Evolutionary conservation across 495 filamentous ascomycete genomes (phyloP).

Genomic region (Hypomontagnella submonticulosa): DNA sequence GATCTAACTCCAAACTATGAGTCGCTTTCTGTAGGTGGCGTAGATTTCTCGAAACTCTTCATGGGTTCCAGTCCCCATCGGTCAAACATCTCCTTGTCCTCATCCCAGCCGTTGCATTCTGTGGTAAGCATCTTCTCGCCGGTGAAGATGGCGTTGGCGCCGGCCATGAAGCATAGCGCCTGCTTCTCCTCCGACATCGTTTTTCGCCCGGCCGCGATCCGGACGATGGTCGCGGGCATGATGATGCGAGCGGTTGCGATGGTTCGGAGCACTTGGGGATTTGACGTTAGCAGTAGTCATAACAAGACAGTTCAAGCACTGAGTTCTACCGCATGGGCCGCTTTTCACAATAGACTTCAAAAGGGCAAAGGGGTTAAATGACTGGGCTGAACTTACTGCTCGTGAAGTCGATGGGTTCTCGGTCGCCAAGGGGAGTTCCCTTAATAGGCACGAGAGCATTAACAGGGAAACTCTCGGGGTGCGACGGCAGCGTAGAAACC

Average conservation of each 20-base stretch:
- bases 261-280: constrained; percentile 67
- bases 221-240: constrained; percentile 82
- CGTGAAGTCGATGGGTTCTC: constrained; percentile 75
- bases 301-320: background rate
- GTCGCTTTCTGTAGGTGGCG: background rate
- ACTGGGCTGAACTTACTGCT: constrained; percentile 48
- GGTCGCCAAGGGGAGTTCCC: constrained; percentile 81
- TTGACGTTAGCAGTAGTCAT: constrained; percentile 3
- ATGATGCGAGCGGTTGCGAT: constrained; percentile 82
- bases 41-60: constrained; percentile 54
- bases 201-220: constrained; percentile 81
- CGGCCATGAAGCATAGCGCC: constrained; percentile 83
- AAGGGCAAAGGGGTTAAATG: constrained; percentile 8
- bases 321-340: too few relatives aligned
- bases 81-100: constrained; percentile 82
- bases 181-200: constrained; percentile 85
- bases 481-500: constrained; percentile 75
- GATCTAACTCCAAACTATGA: constrained; percentile 1
- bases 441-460: constrained; percentile 88
- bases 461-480: constrained; percentile 87
- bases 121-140: constrained; percentile 94
- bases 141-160: constrained; percentile 89
- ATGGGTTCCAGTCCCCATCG: constrained; percentile 76
- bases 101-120: constrained; percentile 87
- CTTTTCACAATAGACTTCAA: background rate